Percentiles rank a stretch among this genome's conserved stretches.
phyloP scores from a whole-genome alignment of 352 stramenopile genomes.

The Discostella stelligera region DNA sequence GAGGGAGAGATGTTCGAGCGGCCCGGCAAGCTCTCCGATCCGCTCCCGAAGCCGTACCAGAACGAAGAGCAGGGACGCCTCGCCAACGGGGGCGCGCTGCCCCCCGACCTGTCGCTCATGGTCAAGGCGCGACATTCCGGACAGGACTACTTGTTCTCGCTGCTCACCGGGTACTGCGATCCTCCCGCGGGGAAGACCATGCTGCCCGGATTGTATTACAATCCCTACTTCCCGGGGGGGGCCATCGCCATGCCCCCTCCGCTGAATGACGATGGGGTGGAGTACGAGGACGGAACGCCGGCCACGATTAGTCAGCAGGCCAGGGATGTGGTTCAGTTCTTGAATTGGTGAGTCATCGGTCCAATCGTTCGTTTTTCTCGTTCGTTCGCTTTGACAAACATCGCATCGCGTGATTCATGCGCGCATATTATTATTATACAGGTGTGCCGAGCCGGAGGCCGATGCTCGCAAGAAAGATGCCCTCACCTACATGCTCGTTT shows the following conservation, averaged over 20 bases:
- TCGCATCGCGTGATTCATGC: neutral
- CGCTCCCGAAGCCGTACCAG: constrained; percentile 93
- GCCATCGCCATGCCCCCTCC: constrained; percentile 98
- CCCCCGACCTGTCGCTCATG: constrained; percentile 97
- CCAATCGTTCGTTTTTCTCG: too few species aligned
- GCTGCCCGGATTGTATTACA: constrained; percentile 93
- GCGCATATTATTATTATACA: too few species aligned
- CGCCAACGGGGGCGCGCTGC: constrained; percentile 96
- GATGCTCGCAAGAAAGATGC: constrained; percentile 97
- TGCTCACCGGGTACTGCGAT: constrained; percentile 97
- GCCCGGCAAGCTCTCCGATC: constrained; percentile 94
- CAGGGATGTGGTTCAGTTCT: constrained; percentile 96
- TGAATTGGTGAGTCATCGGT: constrained; percentile 87
- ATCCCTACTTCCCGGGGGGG: constrained; percentile 97
- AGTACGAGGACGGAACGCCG: constrained; percentile 96
- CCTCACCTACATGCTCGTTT: constrained; percentile 90
- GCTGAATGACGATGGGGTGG: constrained; percentile 94
- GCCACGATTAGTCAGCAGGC: constrained; percentile 97
- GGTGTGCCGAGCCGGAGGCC: constrained; percentile 92
- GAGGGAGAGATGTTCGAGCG: constrained; percentile 99
- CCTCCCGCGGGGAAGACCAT: constrained; percentile 85
- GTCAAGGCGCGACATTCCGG: constrained; percentile 94
- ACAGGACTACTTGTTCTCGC: constrained; percentile 95
- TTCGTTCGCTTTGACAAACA: too few species aligned
- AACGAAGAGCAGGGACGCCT: constrained; percentile 96